These are phyloP conservation scores for Hirschioporus abietinus DNA, from an alignment of 768 basidiomycete species.

Conservation along the genomic window DNA sequence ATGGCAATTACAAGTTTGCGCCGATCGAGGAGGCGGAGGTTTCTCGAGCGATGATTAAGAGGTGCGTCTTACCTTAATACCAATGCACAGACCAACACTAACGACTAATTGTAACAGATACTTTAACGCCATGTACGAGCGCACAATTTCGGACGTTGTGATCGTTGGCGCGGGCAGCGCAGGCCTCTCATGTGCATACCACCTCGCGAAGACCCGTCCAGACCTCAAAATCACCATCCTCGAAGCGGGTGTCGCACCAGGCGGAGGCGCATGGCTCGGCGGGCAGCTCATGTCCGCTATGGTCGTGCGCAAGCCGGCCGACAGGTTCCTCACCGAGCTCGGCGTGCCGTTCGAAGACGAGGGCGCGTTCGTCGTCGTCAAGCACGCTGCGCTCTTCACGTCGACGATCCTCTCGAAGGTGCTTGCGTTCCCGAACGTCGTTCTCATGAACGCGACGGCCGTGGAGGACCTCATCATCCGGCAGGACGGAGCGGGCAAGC, in stretches of 20 bases:
- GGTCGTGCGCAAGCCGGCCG: slow-evolving; percentile 77
- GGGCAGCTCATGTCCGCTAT: slow-evolving; percentile 78
- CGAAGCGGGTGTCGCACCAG: slow-evolving; percentile 76
- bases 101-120: slow-evolving; percentile 46
- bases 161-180: slow-evolving; percentile 66
- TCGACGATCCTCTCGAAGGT: slow-evolving; percentile 69
- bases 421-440: slow-evolving; percentile 64
- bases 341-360: slow-evolving; percentile 76
- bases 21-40: slow-evolving; percentile 75
- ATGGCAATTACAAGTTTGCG: slow-evolving; percentile 62
- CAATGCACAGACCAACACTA: neutral
- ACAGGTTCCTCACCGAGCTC: slow-evolving; percentile 62
- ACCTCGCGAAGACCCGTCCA: slow-evolving; percentile 59
- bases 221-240: slow-evolving; percentile 63
- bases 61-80: slow-evolving; percentile 29
- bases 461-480: slow-evolving; percentile 77
- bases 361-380: slow-evolving; percentile 72
- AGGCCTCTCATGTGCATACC: slow-evolving; percentile 71
- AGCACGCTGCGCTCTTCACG: slow-evolving; percentile 79
- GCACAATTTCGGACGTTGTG: slow-evolving; percentile 71
- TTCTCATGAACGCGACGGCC: slow-evolving; percentile 72
- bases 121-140: slow-evolving; percentile 68
- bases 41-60: slow-evolving; percentile 70
- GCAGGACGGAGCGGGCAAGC: slow-evolving; percentile 37
- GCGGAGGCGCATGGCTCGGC: slow-evolving; percentile 74